phyloP scores from a whole-genome alignment of 768 basidiomycete species.

The Boletus edulis region DNA sequence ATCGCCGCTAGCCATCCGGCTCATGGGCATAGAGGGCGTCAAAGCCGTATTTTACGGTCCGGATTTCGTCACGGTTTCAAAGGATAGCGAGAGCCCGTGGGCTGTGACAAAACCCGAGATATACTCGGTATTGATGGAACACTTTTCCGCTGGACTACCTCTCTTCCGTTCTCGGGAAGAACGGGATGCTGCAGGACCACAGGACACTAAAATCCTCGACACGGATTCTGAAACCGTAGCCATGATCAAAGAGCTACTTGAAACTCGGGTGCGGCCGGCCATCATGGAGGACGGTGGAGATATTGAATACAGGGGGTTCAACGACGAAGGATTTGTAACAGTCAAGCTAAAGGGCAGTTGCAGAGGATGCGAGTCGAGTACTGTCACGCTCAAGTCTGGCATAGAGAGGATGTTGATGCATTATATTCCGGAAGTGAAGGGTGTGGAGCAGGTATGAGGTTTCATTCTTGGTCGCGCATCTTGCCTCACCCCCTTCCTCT shows the following conservation, averaged over 20 bases:
- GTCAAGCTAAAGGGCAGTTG: constrained; percentile 97
- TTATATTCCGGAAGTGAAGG: constrained; percentile 95
- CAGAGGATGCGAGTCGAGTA: constrained; percentile 90
- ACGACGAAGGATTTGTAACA: constrained; percentile 78
- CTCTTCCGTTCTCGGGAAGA: constrained; percentile 86
- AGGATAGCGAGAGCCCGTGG: constrained; percentile 85
- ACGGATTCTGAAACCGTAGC: constrained; percentile 95
- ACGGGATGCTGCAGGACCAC: constrained; percentile 77
- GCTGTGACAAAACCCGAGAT: constrained; percentile 93
- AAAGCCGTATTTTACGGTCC: constrained; percentile 91
- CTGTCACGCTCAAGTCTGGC: constrained; percentile 93
- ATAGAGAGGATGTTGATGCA: constrained; percentile 99
- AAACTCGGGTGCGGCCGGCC: constrained; percentile 91
- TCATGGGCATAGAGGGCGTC: constrained; percentile 95
- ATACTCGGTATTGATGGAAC: constrained; percentile 95
- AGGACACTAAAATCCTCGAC: constrained; percentile 91
- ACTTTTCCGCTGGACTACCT: constrained; percentile 87
- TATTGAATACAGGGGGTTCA: constrained; percentile 92
- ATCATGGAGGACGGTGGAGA: constrained; percentile 99
- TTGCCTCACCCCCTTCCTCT: constrained; percentile 6
- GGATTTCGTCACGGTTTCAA: constrained; percentile 96
- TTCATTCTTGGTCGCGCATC: background rate
- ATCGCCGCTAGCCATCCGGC: constrained; percentile 93
- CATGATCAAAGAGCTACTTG: constrained; percentile 97
- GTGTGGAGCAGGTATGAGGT: constrained; percentile 71